These are phyloP conservation scores for Pestalotiopsis sp. DNA, from an alignment of 2,329 filamentous ascomycete genomes.

Conservation along the genomic window DNA sequence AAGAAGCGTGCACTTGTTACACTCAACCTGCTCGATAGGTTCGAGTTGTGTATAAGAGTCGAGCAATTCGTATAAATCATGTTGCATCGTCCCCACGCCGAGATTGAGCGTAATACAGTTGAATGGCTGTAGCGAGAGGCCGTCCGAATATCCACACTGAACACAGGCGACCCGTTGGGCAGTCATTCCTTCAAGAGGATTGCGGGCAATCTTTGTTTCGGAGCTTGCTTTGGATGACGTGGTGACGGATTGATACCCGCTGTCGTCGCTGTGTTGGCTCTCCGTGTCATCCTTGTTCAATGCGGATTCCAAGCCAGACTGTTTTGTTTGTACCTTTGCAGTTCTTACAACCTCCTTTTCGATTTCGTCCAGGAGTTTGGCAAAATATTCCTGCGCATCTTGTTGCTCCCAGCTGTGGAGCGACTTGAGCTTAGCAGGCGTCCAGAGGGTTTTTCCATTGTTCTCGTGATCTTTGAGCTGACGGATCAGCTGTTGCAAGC, in stretches of 20 bases:
- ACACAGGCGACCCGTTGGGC: constrained; percentile 90
- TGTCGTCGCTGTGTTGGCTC: constrained; percentile 58
- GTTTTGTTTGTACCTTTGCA: constrained; percentile 33
- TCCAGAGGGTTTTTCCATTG: constrained; percentile 80
- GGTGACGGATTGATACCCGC: constrained; percentile 55
- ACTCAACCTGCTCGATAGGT: constrained; percentile 86
- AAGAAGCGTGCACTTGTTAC: constrained; percentile 84
- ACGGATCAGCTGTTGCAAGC: constrained; percentile 67
- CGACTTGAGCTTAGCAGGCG: constrained; percentile 78
- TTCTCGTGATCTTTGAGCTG: constrained; percentile 71
- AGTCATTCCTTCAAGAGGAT: constrained; percentile 84
- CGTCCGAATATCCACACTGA: constrained; percentile 83
- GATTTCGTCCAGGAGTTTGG: constrained; percentile 82
- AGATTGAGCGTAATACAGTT: constrained; percentile 90
- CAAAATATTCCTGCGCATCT: constrained; percentile 97
- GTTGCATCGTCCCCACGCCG: constrained; percentile 60
- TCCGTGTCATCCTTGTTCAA: constrained; percentile 38
- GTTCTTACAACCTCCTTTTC: constrained; percentile 73
- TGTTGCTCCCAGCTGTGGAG: constrained; percentile 97
- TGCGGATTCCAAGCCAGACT: constrained; percentile 43
- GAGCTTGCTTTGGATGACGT: constrained; percentile 37
- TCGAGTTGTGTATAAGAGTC: constrained; percentile 86
- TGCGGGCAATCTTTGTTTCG: constrained; percentile 51
- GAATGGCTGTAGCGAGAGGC: constrained; percentile 88
- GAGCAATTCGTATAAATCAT: constrained; percentile 77